Percentiles rank a stretch among this genome's conserved stretches.
Evolutionary conservation across 345 rosid species (phyloP).

Genomic region (Linum lewisii): DNA sequence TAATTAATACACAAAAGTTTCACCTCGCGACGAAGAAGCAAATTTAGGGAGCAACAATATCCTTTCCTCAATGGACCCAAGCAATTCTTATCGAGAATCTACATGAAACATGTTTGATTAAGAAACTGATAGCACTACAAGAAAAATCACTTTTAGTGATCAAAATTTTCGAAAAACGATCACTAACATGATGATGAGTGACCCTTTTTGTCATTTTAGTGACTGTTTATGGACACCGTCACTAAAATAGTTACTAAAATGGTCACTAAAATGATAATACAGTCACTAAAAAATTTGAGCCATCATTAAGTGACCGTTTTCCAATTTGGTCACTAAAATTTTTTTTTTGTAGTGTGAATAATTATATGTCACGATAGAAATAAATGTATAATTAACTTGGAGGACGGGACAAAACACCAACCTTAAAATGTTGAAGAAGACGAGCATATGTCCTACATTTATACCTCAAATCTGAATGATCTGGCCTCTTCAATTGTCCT

Average conservation of each 20-base stretch:
- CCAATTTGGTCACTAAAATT: too few species aligned
- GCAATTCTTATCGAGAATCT: conserved; percentile 93
- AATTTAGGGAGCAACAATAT: conserved; percentile 90
- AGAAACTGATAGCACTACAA: background rate
- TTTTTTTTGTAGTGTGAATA: too few species aligned
- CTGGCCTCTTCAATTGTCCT: conserved; percentile 97
- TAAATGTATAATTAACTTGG: conserved; percentile 1
- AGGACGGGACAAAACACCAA: conserved; percentile 10
- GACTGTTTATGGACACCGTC: too few species aligned
- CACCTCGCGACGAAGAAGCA: conserved; percentile 98
- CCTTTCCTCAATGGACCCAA: conserved; percentile 88
- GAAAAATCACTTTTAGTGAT: background rate
- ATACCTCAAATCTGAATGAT: conserved; percentile 97
- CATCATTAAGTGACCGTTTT: too few species aligned
- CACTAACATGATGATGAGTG: too few species aligned
- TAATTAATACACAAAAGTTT: conserved; percentile 15
- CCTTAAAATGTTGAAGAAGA: conserved; percentile 94
- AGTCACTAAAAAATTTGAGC: too few species aligned
- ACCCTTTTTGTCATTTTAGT: too few species aligned
- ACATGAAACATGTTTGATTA: background rate
- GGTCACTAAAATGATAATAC: too few species aligned
- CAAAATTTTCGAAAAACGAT: too few species aligned
- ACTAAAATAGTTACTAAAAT: too few species aligned
- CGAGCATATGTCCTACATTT: conserved; percentile 99
- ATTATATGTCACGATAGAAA: conserved; percentile 9